phyloP scores from a whole-genome alignment of 805 yeast species.

The Ogataea nakhonphanomensis region DNA sequence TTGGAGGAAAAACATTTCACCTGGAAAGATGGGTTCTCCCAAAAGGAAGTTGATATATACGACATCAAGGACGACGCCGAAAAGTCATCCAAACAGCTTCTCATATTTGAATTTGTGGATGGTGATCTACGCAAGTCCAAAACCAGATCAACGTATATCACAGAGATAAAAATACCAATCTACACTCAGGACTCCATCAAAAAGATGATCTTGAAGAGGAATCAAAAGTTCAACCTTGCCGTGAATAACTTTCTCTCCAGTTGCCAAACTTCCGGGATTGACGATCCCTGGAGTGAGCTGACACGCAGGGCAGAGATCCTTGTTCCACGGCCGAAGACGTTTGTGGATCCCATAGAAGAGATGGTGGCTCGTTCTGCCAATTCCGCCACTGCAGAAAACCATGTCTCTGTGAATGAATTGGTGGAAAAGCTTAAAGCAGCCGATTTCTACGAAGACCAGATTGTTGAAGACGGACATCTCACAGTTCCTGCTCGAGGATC shows the following conservation, averaged over 20 bases:
- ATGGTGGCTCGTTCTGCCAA: constrained; percentile 38
- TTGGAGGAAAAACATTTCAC: constrained; percentile 42
- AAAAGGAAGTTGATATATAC: constrained; percentile 52
- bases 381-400: constrained; percentile 18
- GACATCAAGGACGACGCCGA: constrained; percentile 41
- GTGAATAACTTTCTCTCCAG: constrained; percentile 35
- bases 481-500: constrained; percentile 45
- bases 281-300: constrained; percentile 43
- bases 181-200: constrained; percentile 56
- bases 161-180: constrained; percentile 47
- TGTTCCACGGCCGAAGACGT: constrained; percentile 48
- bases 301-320: constrained; percentile 31
- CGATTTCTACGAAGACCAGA: constrained; percentile 60
- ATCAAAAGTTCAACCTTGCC: constrained; percentile 45
- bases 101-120: constrained; percentile 77
- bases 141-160: constrained; percentile 40
- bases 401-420: constrained; percentile 42
- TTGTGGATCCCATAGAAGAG: constrained; percentile 59
- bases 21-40: constrained; percentile 50
- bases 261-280: constrained; percentile 28
- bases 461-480: constrained; percentile 48
- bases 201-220: constrained; percentile 56
- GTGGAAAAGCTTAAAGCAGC: constrained; percentile 44
- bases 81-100: constrained; percentile 44
- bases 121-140: constrained; percentile 50